phyloP scores from a whole-genome alignment of 1,284 basidiomycete species.

The Ceratobasidium sp. region DNA sequence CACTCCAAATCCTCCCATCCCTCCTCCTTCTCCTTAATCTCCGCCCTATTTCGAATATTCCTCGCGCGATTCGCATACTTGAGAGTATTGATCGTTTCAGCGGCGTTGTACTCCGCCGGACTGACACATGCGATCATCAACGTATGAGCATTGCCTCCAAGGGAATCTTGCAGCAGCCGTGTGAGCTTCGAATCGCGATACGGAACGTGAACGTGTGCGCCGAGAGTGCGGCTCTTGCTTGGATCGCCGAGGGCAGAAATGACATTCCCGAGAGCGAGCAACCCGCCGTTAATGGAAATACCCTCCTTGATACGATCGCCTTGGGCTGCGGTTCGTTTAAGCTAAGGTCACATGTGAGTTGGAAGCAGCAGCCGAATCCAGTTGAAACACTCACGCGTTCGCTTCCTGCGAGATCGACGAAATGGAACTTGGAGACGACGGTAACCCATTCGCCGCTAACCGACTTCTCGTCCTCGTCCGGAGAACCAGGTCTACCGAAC shows the following conservation, averaged over 20 bases:
- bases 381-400: slow-evolving; percentile 74
- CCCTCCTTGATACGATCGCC: slow-evolving; percentile 98
- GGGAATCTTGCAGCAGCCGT: slow-evolving; percentile 91
- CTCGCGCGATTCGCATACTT: slow-evolving; percentile 98
- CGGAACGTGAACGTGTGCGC: slow-evolving; percentile 77
- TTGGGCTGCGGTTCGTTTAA: slow-evolving; percentile 91
- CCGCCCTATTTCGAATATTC: slow-evolving; percentile 96
- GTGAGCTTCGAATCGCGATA: slow-evolving; percentile 99
- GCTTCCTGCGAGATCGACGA: slow-evolving; percentile 96
- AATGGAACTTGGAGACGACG: slow-evolving; percentile 96
- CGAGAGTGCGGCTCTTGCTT: slow-evolving; percentile 70
- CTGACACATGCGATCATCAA: slow-evolving; percentile 99
- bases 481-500: slow-evolving; percentile 50
- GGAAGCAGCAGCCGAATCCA: slow-evolving; percentile 41
- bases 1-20: slow-evolving; percentile 99
- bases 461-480: slow-evolving; percentile 62
- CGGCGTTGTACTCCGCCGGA: slow-evolving; percentile 93
- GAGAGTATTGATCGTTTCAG: slow-evolving; percentile 95
- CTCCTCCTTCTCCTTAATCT: slow-evolving; percentile 93
- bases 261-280: slow-evolving; percentile 96
- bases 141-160: slow-evolving; percentile 98
- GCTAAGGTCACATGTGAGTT: slow-evolving; percentile 56
- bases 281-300: slow-evolving; percentile 96
- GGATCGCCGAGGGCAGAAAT: slow-evolving; percentile 99
- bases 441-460: slow-evolving; percentile 85